These are phyloP conservation scores for Ophiocordyceps sinensis DNA, from an alignment of 2,329 filamentous ascomycete genomes.

Conservation along the genomic window DNA sequence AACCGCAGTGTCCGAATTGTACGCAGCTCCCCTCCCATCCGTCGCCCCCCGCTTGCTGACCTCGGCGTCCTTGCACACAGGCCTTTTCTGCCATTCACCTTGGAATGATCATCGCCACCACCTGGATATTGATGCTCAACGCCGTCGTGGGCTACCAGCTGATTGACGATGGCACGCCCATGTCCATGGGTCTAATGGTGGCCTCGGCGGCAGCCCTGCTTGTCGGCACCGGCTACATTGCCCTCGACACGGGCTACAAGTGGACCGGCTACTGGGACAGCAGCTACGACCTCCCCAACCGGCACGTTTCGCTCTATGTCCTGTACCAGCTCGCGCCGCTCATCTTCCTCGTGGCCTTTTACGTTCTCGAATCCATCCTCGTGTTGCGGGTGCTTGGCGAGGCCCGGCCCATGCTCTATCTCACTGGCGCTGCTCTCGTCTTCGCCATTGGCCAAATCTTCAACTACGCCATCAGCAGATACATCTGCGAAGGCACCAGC, in stretches of 20 bases:
- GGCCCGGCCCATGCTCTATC: conserved; percentile 81
- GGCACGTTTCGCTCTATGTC: conserved; percentile 79
- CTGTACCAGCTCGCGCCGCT: conserved; percentile 84
- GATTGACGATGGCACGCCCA: conserved; percentile 78
- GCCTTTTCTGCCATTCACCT: conserved; percentile 84
- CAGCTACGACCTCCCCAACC: conserved; percentile 44
- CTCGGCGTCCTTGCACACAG: conserved; percentile 22
- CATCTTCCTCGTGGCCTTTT: conserved; percentile 79
- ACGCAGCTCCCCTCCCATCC: conserved; percentile 19
- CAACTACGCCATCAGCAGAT: conserved; percentile 82
- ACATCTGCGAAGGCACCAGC: conserved; percentile 71
- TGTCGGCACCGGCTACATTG: conserved; percentile 87
- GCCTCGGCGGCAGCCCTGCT: conserved; percentile 60
- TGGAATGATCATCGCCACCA: conserved; percentile 73
- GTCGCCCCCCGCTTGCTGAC: conserved; percentile 6
- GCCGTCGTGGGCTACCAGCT: conserved; percentile 86
- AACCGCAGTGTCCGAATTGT: conserved; percentile 56
- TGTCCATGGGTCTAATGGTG: conserved; percentile 65
- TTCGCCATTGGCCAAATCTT: conserved; percentile 93
- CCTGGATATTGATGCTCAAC: conserved; percentile 86
- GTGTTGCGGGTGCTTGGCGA: conserved; percentile 81
- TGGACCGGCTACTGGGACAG: conserved; percentile 70
- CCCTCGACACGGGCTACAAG: conserved; percentile 76
- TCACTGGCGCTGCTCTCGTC: conserved; percentile 56
- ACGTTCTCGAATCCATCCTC: conserved; percentile 67